A percentile compares a stretch with the other conserved stretches of the same genome.
Conservation (phyloP, 2,329 filamentous ascomycete genomes). For the Neurospora crassa region DNA sequence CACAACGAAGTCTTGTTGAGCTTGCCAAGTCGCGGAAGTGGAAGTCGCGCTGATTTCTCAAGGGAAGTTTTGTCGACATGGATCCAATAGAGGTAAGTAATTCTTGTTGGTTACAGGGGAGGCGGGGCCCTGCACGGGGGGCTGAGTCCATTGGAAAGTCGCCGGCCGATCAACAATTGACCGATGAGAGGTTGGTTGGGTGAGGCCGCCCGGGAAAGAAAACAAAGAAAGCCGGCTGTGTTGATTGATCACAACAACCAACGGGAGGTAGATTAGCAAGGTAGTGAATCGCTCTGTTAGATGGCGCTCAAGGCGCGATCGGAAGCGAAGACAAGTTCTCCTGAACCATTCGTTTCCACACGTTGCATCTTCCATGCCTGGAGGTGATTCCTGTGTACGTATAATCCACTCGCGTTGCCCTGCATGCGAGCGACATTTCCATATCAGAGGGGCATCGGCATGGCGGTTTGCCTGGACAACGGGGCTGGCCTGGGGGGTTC, state of each 20-base stretch:
- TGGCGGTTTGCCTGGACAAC: neutral
- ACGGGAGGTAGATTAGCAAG: neutral
- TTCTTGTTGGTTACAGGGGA: no score
- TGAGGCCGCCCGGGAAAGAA: neutral
- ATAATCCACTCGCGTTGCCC: neutral
- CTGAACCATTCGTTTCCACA: neutral
- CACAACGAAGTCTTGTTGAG: no score
- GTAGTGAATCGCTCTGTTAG: neutral
- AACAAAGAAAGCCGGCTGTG: neutral
- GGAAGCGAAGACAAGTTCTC: neutral
- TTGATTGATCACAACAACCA: neutral
- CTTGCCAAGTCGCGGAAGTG: no score
- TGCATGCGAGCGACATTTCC: neutral
- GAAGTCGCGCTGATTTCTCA: no score
- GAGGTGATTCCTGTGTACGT: neutral
- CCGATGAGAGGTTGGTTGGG: neutral
- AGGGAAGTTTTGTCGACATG: no score
- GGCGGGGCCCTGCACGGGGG: no score
- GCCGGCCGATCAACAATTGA: neutral
- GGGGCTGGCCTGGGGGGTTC: neutral
- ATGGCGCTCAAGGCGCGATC: neutral
- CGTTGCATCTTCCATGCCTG: neutral
- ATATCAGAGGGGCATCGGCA: neutral
- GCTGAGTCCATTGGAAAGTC: neutral
- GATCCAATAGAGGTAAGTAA: no score